phyloP scores from a whole-genome alignment of 305 asterid genomes.

The Rubia peregrina region DNA sequence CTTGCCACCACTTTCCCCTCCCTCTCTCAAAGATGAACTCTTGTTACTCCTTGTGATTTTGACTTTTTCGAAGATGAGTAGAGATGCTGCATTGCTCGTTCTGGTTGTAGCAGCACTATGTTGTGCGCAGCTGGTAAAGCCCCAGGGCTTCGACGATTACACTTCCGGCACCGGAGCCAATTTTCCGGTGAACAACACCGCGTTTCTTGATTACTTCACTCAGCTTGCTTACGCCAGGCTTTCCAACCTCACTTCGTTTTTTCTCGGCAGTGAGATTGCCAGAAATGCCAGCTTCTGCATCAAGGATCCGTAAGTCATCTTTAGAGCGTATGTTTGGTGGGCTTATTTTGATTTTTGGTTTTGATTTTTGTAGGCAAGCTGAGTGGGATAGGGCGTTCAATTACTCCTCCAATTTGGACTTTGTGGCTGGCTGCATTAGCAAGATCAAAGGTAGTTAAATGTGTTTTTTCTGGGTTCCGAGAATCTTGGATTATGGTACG shows the following conservation, averaged over 20 bases:
- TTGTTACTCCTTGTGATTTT: background rate
- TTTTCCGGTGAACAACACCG: slow-evolving; percentile 22
- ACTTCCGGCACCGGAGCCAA: slow-evolving; percentile 22
- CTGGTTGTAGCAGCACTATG: slow-evolving; percentile 25
- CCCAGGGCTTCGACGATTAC: slow-evolving; percentile 30
- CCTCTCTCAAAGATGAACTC: background rate
- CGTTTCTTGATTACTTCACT: slow-evolving; percentile 30
- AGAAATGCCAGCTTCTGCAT: slow-evolving; percentile 56
- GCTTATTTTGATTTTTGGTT: background rate
- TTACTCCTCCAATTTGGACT: slow-evolving; percentile 49
- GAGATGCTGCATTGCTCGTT: background rate
- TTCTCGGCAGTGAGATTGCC: slow-evolving; percentile 42
- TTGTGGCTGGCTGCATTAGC: slow-evolving; percentile 55
- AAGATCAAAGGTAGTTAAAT: slow-evolving; percentile 52
- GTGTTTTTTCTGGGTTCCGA: background rate
- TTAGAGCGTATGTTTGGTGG: background rate
- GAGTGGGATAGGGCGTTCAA: slow-evolving; percentile 74
- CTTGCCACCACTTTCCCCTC: background rate
- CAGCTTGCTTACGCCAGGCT: slow-evolving; percentile 32
- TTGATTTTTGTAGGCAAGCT: slow-evolving; percentile 34
- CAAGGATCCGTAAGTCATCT: slow-evolving; percentile 42
- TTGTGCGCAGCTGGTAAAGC: slow-evolving; percentile 23
- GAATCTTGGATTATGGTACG: background rate
- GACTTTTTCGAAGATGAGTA: slow-evolving; percentile 9
- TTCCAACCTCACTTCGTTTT: slow-evolving; percentile 42